phyloP scores from a whole-genome alignment of 345 rosid species.

The Kernera saxatilis region DNA sequence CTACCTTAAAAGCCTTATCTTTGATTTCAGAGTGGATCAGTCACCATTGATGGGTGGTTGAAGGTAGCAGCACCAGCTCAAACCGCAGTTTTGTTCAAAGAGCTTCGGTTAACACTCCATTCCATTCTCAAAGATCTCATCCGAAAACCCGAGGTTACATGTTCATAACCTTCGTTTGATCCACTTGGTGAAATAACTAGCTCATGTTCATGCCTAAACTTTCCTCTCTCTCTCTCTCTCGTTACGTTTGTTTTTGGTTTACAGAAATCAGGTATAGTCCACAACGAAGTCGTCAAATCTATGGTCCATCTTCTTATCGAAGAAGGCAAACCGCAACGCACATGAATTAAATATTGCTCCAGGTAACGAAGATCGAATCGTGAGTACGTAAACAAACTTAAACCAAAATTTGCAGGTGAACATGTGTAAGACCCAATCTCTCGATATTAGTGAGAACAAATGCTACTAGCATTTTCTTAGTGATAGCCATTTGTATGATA shows the following conservation, averaged over 20 bases:
- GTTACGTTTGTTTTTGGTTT: neutral
- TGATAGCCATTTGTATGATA: no score
- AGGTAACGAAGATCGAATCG: neutral
- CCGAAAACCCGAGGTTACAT: constrained; percentile 65
- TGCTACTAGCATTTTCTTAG: no score
- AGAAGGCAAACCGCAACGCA: constrained; percentile 50
- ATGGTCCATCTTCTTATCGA: constrained; percentile 65
- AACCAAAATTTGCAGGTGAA: neutral
- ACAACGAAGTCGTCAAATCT: constrained; percentile 70
- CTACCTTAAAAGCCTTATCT: neutral
- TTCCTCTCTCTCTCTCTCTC: neutral
- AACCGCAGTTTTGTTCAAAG: constrained; percentile 87
- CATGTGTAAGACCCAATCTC: neutral
- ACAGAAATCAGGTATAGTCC: constrained; percentile 54
- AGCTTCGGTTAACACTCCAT: constrained; percentile 68
- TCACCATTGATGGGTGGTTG: constrained; percentile 78
- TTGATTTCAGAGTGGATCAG: constrained; percentile 52
- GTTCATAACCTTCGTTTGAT: neutral
- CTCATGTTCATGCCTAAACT: neutral
- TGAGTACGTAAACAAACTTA: no score
- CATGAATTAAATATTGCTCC: neutral
- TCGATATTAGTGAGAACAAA: no score
- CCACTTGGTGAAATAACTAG: neutral
- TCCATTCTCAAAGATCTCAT: constrained; percentile 61
- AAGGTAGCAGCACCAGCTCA: constrained; percentile 87